Base-by-base conservation (phyloP, 1,284 basidiomycete genomes). In the Trametes polyzona region DNA sequence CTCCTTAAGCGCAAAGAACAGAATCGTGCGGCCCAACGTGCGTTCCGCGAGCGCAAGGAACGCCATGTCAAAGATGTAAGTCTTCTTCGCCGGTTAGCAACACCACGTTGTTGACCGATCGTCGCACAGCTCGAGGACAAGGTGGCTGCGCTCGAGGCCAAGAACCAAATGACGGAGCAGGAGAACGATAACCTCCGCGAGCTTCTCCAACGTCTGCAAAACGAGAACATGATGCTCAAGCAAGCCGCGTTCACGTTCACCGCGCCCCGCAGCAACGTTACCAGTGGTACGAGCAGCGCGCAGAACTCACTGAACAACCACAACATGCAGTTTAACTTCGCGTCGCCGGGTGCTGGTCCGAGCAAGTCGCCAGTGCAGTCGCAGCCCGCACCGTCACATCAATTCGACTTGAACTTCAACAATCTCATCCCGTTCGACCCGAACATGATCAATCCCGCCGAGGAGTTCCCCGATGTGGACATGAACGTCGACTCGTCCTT, bases 21-120 rank as follows among this genome's bases (percentile, higher is more conserved):
- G 72, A 94, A 94, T 65, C 80, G 91, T 47, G 92, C 92, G 1
- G 91, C 91, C 11, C 92, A 94, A 69, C 83, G 91, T 52, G 92
- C 92, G 0, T 94, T 93, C 74, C 79, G 91, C 46, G 91, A 93
- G 71, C 83, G 92, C 54, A 93, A 93, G 75, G 91, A 94, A 74
- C 92, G 90, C 67, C 92, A 93, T 73, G 92, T 93, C 59, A 90
- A 90, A 71, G 92, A 93, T 68, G 92, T 93, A 67, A 76, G 89
- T 81, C 11, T 30, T 24, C 35, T 16, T 8, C 11, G 1, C 26
- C 8, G 21, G 60, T 57, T 50, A 17, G 57, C 47, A 17, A 19
- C 26, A 50, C 21, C 40, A 32, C 39, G 29, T 43, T 41, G 32
- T 40, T 57, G 21, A 50, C n/a, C 37, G 21, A 51, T 57, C 58